Conservation (phyloP, 805 yeast genomes). For the Lachancea cidri region DNA sequence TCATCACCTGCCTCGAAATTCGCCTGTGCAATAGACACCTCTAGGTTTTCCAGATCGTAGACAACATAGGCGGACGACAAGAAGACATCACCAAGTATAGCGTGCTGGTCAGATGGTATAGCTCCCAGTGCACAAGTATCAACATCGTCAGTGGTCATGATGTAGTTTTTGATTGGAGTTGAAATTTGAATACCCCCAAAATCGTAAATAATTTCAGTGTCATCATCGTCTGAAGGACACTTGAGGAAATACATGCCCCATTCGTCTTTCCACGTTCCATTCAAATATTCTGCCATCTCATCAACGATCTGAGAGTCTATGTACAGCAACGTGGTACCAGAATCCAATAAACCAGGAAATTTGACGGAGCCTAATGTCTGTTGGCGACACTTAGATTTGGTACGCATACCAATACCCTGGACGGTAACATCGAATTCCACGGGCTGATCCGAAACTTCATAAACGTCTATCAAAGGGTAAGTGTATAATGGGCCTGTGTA, state of each 20-base stretch:
- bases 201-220: constrained; percentile 33
- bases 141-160: constrained; percentile 21
- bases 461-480: constrained; percentile 46
- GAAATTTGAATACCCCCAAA: constrained; percentile 49
- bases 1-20: constrained; percentile 29
- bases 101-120: constrained; percentile 30
- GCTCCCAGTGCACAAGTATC: constrained; percentile 38
- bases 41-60: constrained; percentile 46
- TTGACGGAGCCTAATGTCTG: constrained; percentile 21
- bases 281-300: constrained; percentile 26
- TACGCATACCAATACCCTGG: constrained; percentile 33
- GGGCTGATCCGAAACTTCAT: constrained; percentile 19
- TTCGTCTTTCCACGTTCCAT: constrained; percentile 34
- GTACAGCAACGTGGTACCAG: constrained; percentile 51
- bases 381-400: constrained; percentile 13
- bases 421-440: constrained; percentile 47
- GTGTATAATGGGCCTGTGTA: constrained; percentile 44
- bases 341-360: constrained; percentile 45
- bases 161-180: constrained; percentile 38
- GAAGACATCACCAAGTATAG: constrained; percentile 55
- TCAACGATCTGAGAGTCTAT: constrained; percentile 37
- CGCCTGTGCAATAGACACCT: constrained; percentile 47
- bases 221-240: constrained; percentile 33
- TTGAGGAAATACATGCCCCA: constrained; percentile 38
- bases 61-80: constrained; percentile 53